Evolutionary conservation across 75 land plant genomes (phyloP).

Genomic region (Larix kaempferi): DNA sequence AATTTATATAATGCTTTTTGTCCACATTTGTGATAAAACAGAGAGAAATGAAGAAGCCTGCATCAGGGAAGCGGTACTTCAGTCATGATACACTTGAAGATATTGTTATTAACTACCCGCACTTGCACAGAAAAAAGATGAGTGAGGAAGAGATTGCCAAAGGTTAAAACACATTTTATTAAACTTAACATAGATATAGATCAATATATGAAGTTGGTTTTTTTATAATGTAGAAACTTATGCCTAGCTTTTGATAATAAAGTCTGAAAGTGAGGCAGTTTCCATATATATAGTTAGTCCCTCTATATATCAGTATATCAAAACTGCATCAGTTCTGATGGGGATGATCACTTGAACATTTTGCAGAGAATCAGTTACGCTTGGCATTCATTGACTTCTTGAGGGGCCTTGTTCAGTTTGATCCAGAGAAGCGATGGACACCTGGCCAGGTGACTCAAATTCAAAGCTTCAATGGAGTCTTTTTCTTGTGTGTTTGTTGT

Average conservation of each 20-base stretch:
- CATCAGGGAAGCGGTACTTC: slow-evolving; percentile 79
- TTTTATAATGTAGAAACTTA: neutral
- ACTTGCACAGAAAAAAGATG: slow-evolving; percentile 55
- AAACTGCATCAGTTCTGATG: neutral
- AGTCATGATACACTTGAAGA: slow-evolving; percentile 58
- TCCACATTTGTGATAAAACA: slow-evolving; percentile 7
- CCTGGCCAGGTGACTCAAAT: slow-evolving; percentile 69
- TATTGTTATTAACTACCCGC: slow-evolving; percentile 69
- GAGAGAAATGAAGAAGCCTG: slow-evolving; percentile 82
- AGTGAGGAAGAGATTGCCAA: slow-evolving; percentile 52
- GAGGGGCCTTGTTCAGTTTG: slow-evolving; percentile 86
- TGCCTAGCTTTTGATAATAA: neutral
- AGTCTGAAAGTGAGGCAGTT: neutral
- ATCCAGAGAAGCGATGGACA: slow-evolving; percentile 91
- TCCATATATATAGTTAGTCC: neutral
- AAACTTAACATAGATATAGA: neutral
- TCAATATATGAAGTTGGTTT: neutral
- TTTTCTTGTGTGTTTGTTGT: neutral
- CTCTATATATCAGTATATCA: neutral
- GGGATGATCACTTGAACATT: neutral
- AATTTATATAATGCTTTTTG: neutral
- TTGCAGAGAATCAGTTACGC: slow-evolving; percentile 62
- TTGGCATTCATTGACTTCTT: slow-evolving; percentile 76
- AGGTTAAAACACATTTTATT: slow-evolving; percentile 33
- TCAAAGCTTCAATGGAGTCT: neutral